These are phyloP conservation scores for Neoarthrinium moseri DNA, from an alignment of 2,329 filamentous ascomycete species.

Conservation along the genomic window DNA sequence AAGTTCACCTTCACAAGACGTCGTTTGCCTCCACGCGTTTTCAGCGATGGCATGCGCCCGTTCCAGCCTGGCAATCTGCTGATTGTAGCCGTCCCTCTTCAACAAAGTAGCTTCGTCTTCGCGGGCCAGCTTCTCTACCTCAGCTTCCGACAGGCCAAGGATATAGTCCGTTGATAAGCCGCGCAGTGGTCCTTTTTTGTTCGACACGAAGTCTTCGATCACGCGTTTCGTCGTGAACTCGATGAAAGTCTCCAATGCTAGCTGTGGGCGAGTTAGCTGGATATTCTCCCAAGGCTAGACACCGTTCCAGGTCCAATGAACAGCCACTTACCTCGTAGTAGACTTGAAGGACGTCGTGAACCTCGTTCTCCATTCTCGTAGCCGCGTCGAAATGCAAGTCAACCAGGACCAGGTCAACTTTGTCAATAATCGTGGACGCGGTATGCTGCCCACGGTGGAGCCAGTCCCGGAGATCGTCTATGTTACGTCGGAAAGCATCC, in stretches of 20 bases:
- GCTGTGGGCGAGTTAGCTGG: no score
- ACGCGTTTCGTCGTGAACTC: slow-evolving; percentile 21
- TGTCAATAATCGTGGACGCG: not conserved
- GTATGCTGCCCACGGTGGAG: not conserved
- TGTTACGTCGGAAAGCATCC: not conserved
- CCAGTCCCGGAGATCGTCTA: not conserved
- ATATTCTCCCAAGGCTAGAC: no score
- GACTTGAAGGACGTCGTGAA: slow-evolving; percentile 34
- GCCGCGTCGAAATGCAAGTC: slow-evolving; percentile 17
- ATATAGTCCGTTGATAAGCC: slow-evolving; percentile 21
- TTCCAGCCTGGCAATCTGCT: slow-evolving; percentile 3
- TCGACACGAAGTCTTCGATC: slow-evolving; percentile 21
- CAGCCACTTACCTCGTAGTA: slow-evolving; percentile 33
- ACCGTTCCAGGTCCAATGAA: no score
- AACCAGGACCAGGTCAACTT: slow-evolving; percentile 11
- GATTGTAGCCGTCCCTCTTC: slow-evolving; percentile 9
- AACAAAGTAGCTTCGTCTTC: slow-evolving; percentile 19
- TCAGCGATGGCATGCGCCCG: slow-evolving; percentile 1
- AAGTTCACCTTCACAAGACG: not conserved
- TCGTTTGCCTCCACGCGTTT: slow-evolving; percentile 1
- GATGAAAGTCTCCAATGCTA: slow-evolving; percentile 27
- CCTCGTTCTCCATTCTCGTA: slow-evolving; percentile 29
- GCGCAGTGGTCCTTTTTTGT: slow-evolving; percentile 17
- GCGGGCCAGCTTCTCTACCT: slow-evolving; percentile 18
- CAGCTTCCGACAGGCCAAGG: slow-evolving; percentile 14